Evolutionary conservation across 1,139 yeast genomes (phyloP).

Genomic region (Kodamaea sp.): DNA sequence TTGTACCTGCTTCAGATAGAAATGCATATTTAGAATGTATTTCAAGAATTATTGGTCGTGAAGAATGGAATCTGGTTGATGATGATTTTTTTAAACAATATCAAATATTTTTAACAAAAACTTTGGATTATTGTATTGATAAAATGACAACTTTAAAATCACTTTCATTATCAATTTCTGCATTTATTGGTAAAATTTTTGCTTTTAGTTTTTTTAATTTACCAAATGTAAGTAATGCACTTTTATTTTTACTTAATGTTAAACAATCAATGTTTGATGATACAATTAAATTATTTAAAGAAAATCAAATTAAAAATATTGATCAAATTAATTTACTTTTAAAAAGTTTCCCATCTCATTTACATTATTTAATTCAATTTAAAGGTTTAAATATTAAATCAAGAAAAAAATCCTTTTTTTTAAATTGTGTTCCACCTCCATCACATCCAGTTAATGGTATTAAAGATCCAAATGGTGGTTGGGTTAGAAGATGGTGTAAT

Average conservation of each 20-base stretch:
- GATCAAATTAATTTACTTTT: slow-evolving; percentile 9
- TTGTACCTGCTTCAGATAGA: slow-evolving; percentile 44
- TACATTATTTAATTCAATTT: slow-evolving; percentile 36
- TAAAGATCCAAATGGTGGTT: slow-evolving; percentile 58
- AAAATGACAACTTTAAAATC: slow-evolving; percentile 51
- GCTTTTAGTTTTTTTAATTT: slow-evolving; percentile 62
- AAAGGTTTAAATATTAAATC: slow-evolving; percentile 26
- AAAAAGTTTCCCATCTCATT: slow-evolving; percentile 35
- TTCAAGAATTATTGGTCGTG: slow-evolving; percentile 59
- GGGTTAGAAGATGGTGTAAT: slow-evolving; percentile 57
- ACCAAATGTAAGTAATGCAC: slow-evolving; percentile 58
- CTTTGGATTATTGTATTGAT: slow-evolving; percentile 54
- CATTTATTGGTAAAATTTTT: slow-evolving; percentile 77
- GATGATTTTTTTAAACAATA: slow-evolving; percentile 23
- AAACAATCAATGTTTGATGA: slow-evolving; percentile 35
- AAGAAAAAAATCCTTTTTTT: slow-evolving; percentile 23
- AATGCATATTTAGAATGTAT: slow-evolving; percentile 73
- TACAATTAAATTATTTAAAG: slow-evolving; percentile 8
- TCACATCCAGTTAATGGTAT: slow-evolving; percentile 53
- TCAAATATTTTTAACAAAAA: slow-evolving; percentile 40
- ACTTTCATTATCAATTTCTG: slow-evolving; percentile 57
- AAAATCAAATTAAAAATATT: slow-evolving; percentile 1
- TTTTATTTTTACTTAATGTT: slow-evolving; percentile 60
- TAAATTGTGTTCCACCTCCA: slow-evolving; percentile 48
- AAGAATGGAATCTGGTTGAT: slow-evolving; percentile 52